Base-by-base conservation (phyloP, 192 early-diverging fungal species). In the Coemansia sp. region DNA sequence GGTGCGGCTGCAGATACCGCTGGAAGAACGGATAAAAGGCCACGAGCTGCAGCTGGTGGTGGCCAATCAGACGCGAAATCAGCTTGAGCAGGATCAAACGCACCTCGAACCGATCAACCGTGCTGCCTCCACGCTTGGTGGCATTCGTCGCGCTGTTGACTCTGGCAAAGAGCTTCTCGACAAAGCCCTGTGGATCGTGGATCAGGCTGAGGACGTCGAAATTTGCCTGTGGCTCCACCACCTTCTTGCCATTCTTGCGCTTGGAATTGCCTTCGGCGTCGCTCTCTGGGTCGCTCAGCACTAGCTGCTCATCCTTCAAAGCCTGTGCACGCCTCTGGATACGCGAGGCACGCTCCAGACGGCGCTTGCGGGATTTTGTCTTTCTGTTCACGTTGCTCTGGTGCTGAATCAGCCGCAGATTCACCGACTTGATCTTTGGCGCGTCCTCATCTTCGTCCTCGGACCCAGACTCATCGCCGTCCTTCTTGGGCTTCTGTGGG, bases 111-210 rank as follows among this genome's bases (percentile, higher is more conserved):
- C 88, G 87, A 63, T 90, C 91, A 15, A 83, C 85, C 9, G 86
- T 83, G 60, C 52, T 67, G 20, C 77, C 72, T n/a, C 67, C 67
- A 11, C 65, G 71, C 62, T 71, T 77, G 42, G 67, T 77, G 9
- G 63, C 54, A 11, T 51, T 71, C n/a, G 63, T 34, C 42, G 73
- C 54, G 70, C 77, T 29, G 32, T 79, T 64, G 25, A 97, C 71
- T 1, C 87, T 81, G 10, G 87, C 82, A 68, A 96, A 96, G n/a
- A 99, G 77, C 70, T 93, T 91, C 52, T 99, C 97, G 29, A 86
- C 80, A 66, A 96, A 95, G n/a, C 89, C 88, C 78, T 99, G 97
- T 23, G 97, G 91, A 66, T 98, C 95, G 67, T 99, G 93, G 42
- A 99, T 58, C 24, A 98, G 72, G 50, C 95, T 93, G 9, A 98